Conservation (phyloP, 192 early-diverging fungal species). For the Umbelopsis sp. region DNA sequence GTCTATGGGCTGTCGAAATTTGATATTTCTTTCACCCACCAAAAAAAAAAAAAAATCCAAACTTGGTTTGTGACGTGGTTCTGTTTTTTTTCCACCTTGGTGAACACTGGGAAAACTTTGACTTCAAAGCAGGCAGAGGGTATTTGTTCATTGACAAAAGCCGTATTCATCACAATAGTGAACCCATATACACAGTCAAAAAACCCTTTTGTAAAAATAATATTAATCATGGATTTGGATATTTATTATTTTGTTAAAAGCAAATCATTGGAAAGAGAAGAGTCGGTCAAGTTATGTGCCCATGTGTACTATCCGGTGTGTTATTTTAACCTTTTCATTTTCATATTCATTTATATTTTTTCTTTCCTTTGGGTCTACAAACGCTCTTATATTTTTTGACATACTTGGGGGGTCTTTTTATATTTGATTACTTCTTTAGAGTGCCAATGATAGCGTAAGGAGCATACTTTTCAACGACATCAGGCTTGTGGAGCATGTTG, state of each 20-base stretch:
- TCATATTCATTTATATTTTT: background rate
- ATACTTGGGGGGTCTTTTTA: background rate
- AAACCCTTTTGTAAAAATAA: no score
- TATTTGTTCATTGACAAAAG: no score
- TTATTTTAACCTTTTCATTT: background rate
- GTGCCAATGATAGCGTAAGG: slow-evolving; percentile 45
- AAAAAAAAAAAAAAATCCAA: slow-evolving; percentile 14
- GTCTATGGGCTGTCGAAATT: background rate
- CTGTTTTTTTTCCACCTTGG: no score
- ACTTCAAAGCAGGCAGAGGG: no score
- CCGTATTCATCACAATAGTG: no score
- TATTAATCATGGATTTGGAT: no score
- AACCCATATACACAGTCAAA: no score
- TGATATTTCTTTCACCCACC: background rate
- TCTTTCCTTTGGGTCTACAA: background rate
- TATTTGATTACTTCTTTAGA: slow-evolving; percentile 23
- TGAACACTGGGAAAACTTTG: no score
- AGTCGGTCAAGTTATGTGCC: no score
- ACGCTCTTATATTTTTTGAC: background rate
- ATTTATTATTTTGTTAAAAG: no score
- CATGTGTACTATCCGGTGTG: no score
- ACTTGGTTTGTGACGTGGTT: slow-evolving; percentile 4
- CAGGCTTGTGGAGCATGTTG: slow-evolving; percentile 82
- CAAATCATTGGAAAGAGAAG: no score
- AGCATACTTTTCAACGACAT: slow-evolving; percentile 76